Conservation (phyloP, 768 basidiomycete genomes). For the Lactifluus volemus region DNA sequence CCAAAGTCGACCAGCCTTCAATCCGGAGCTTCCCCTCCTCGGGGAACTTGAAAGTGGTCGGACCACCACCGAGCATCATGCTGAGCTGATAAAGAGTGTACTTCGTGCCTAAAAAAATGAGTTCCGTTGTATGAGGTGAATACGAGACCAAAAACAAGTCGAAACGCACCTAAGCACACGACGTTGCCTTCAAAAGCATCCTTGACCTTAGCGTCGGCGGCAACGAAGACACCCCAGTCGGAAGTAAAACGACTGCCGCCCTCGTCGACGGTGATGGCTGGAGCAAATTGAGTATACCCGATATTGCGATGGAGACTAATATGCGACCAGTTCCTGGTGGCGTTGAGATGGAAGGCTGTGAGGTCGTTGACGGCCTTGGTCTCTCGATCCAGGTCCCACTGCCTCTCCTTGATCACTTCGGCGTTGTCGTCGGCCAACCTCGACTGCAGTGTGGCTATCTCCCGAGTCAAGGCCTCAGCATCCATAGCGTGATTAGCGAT, state of each 20-base stretch:
- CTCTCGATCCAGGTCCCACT: neutral
- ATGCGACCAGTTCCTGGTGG: conserved; percentile 21
- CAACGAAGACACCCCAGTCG: conserved; percentile 25
- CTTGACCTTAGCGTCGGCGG: conserved; percentile 23
- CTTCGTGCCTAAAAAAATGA: neutral
- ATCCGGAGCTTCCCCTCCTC: conserved; percentile 4
- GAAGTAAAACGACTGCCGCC: conserved; percentile 19
- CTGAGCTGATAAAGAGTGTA: neutral
- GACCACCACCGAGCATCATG: neutral
- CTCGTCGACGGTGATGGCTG: conserved; percentile 22
- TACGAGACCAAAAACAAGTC: conserved; percentile 15
- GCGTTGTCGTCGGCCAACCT: neutral
- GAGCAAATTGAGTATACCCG: conserved; percentile 19
- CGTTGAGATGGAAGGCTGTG: conserved; percentile 22
- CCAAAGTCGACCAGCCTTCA: neutral
- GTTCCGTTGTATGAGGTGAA: neutral
- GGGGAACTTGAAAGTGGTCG: conserved; percentile 2
- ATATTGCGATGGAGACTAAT: conserved; percentile 19
- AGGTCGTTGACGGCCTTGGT: conserved; percentile 9
- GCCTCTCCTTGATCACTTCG: neutral
- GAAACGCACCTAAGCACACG: conserved; percentile 27
- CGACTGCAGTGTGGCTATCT: neutral
- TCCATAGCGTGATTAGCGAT: neutral
- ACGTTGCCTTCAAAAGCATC: conserved; percentile 25
- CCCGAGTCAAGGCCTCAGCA: neutral